Conservation (phyloP, 768 basidiomycete species). For the Boletus vermiculosoides region DNA sequence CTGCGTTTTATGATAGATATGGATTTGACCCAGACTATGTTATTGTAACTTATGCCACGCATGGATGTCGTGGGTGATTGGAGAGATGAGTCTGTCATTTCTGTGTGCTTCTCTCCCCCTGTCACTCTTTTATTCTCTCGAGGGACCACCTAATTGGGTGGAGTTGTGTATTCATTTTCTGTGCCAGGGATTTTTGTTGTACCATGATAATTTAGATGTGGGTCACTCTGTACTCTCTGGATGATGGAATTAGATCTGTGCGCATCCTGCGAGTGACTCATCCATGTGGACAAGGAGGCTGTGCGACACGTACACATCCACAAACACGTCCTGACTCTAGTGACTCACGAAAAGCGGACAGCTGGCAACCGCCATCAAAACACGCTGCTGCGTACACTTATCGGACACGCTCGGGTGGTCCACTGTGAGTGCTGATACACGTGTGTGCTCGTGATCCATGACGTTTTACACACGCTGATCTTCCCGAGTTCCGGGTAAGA, state of each 20-base stretch:
- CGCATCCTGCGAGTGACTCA: neutral
- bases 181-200: slow-evolving; percentile 11
- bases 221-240: neutral
- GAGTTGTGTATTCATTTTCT: slow-evolving; percentile 10
- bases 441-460: neutral
- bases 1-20: slow-evolving; percentile 21
- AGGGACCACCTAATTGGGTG: slow-evolving; percentile 12
- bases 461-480: slow-evolving; percentile 2
- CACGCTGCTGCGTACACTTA: neutral
- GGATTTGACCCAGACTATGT: slow-evolving; percentile 23
- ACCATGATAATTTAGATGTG: slow-evolving; percentile 7
- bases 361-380: neutral
- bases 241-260: slow-evolving; percentile 1
- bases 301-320: neutral
- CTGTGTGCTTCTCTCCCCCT: neutral
- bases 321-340: neutral
- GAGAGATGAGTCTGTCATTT: slow-evolving; percentile 16
- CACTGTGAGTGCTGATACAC: neutral
- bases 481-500: slow-evolving; percentile 1
- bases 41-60: slow-evolving; percentile 12
- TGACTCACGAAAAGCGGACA: neutral
- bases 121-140: slow-evolving; percentile 12
- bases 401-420: neutral
- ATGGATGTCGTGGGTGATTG: slow-evolving; percentile 1
- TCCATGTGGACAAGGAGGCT: too few relatives aligned